Percentiles rank a stretch among this genome's conserved stretches.
Conservation (phyloP, 202 grass and related monocot genomes). For the Musa balbisiana region DNA sequence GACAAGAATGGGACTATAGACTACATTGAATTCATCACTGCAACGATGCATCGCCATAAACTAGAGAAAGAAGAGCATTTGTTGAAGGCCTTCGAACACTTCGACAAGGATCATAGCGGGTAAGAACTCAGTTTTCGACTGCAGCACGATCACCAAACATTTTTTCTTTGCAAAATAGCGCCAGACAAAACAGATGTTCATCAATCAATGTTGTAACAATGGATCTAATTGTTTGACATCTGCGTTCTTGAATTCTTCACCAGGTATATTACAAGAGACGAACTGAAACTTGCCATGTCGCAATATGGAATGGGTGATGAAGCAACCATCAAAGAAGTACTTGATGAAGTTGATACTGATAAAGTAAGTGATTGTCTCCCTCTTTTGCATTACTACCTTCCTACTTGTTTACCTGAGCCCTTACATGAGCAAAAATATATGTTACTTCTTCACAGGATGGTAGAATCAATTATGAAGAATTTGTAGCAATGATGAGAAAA, state of each 20-base stretch:
- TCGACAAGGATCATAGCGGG: slow-evolving; percentile 89
- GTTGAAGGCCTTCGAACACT: slow-evolving; percentile 61
- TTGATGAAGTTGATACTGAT: slow-evolving; percentile 78
- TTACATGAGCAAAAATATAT: not conserved
- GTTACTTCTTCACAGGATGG: slow-evolving; percentile 44
- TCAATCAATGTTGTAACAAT: not conserved
- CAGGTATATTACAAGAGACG: slow-evolving; percentile 92
- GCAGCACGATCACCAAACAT: not conserved
- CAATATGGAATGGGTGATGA: slow-evolving; percentile 64
- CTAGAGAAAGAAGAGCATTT: slow-evolving; percentile 72
- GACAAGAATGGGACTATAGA: slow-evolving; percentile 81
- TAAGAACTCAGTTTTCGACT: slow-evolving; percentile 16
- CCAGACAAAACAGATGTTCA: too few relatives aligned
- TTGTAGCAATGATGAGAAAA: slow-evolving; percentile 94
- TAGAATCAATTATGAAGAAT: slow-evolving; percentile 74
- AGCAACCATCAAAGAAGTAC: slow-evolving; percentile 71
- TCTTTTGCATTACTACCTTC: not conserved
- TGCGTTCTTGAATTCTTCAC: not conserved
- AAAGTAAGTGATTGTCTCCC: slow-evolving; percentile 34
- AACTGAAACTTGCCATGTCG: slow-evolving; percentile 72
- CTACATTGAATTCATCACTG: slow-evolving; percentile 67
- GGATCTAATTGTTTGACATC: slow-evolving; percentile 11
- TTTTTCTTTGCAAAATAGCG: not conserved
- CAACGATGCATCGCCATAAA: slow-evolving; percentile 82
- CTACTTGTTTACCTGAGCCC: too few relatives aligned